Evolutionary conservation across 2,329 filamentous ascomycete genomes (phyloP).

Genomic region (Aspergillus spinulosporus): DNA sequence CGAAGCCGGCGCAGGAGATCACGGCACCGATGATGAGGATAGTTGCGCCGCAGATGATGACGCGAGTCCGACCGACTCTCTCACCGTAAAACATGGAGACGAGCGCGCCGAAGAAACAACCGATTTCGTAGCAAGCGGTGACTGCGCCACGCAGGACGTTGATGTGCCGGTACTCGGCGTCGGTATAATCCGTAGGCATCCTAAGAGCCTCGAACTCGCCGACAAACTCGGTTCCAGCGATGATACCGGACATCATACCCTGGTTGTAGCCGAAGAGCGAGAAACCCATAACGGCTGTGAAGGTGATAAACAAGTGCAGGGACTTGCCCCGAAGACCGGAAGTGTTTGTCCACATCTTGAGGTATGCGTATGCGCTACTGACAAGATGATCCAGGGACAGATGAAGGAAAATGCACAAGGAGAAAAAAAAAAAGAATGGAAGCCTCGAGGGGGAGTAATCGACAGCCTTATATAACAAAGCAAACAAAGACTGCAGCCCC

Average conservation of each 20-base stretch:
- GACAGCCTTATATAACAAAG: not conserved
- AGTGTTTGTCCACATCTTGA: constrained; percentile 36
- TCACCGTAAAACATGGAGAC: constrained; percentile 33
- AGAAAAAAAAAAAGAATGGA: not conserved
- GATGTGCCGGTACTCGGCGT: constrained; percentile 20
- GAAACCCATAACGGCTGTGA: constrained; percentile 50
- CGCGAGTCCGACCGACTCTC: constrained; percentile 37
- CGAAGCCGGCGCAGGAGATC: constrained; percentile 29
- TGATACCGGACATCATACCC: constrained; percentile 37
- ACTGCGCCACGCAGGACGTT: constrained; percentile 54
- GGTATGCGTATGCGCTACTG: not conserved
- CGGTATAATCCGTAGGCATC: constrained; percentile 34
- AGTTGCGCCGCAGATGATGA: constrained; percentile 56
- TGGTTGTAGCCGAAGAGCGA: constrained; percentile 49
- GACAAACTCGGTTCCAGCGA: constrained; percentile 29
- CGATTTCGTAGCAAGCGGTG: constrained; percentile 55
- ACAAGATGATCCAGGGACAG: not conserved
- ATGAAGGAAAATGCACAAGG: not conserved
- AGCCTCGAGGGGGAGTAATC: not conserved
- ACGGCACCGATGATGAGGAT: constrained; percentile 44
- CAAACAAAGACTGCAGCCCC: too few relatives aligned
- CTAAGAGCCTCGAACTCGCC: constrained; percentile 25
- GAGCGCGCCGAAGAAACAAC: constrained; percentile 40
- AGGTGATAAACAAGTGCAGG: constrained; percentile 29
- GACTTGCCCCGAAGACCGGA: constrained; percentile 28